Evolutionary conservation across 129 eudicot genomes (phyloP).

Genomic region (Tanacetum coccineum): DNA sequence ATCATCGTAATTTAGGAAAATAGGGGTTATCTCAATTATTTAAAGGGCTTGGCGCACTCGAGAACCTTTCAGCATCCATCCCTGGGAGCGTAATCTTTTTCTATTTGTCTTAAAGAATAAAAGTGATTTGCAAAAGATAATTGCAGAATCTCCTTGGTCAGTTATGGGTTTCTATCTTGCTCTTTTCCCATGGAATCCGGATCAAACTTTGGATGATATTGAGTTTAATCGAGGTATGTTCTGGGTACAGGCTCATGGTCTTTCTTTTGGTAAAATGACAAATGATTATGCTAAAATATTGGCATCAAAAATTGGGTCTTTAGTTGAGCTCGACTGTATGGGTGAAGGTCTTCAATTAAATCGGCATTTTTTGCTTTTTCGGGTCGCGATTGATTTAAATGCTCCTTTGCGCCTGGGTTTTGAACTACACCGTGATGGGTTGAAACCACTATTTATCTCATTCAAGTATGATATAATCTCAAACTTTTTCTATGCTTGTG

Average conservation of each 20-base stretch:
- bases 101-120: background rate
- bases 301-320: background rate
- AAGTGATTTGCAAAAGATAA: background rate
- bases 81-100: background rate
- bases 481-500: background rate
- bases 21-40: background rate
- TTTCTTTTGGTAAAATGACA: background rate
- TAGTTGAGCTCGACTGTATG: background rate
- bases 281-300: background rate
- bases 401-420: background rate
- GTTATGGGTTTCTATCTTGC: background rate
- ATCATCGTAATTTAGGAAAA: no score
- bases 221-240: background rate
- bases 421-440: background rate
- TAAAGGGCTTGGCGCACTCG: background rate
- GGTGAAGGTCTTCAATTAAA: background rate
- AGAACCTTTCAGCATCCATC: background rate
- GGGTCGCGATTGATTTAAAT: background rate
- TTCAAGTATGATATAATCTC: background rate
- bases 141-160: background rate
- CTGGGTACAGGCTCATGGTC: background rate
- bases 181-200: background rate
- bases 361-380: background rate
- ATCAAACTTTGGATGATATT: background rate
- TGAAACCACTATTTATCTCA: background rate